Evolutionary conservation across 2,329 filamentous ascomycete species (phyloP), one percentile per base, ranked within the genome.

Genomic region (Paraphaeosphaeria sporulosa): DNA sequence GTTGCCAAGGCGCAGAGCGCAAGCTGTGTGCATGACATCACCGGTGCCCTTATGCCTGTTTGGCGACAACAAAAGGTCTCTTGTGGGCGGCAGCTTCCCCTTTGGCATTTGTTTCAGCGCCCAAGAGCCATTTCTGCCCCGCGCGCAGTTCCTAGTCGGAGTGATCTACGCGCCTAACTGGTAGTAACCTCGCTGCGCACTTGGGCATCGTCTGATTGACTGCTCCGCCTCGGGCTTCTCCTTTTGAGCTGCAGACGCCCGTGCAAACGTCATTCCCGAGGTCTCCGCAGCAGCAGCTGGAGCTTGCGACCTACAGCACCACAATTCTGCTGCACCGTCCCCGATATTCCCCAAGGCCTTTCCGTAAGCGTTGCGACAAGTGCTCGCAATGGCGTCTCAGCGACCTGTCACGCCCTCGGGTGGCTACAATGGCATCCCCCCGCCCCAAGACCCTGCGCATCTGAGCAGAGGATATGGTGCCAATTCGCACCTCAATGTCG

Each of bases 361-460:
- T 15, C 32, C n/a, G 9, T 32, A 10, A 9, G 21, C 34, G 36
- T 17, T 21, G 38, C 27, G 32, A n/a, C 15, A 25, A 21, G 42
- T 34, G 42, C 40, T 30, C 59, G 43, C 57, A 60, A 75, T 76
- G 72, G 68, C 71, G 47, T 60, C 69, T 27, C 66, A 65, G 30
- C 66, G 70, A 48, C 67, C 73, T 53, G 62, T 71, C 38, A 75
- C 70, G 23, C 70, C 71, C 27, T 64, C 67, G 32, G 64, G 59
- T 51, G 63, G 65, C 42, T 81, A 78, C 73, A 73, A 75, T 67
- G 68, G 73, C n/a, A 74, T 81, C 46, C 75, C 74, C 25, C 65
- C 68, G 44, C 71, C 74, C 47, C 65, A 72, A 59, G 71, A 77
- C 67, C 78, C 78, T 44, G 62, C 71, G 19, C 74, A 80, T 48